These are phyloP conservation scores for Penicillium sp. DNA, from an alignment of 2,329 filamentous ascomycete genomes.

Conservation along the genomic window DNA sequence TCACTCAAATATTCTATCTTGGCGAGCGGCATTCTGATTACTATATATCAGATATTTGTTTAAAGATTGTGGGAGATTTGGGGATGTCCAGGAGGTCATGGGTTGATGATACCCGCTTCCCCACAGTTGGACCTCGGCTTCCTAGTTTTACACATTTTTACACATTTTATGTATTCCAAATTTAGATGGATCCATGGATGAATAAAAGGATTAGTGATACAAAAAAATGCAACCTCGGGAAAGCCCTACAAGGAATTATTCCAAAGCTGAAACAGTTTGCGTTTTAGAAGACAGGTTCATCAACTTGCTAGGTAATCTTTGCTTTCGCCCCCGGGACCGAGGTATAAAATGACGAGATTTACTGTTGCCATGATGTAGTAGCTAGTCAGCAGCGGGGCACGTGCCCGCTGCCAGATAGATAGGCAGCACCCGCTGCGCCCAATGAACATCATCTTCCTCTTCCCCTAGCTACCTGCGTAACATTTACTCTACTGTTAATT, in stretches of 20 bases:
- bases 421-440: too few species aligned
- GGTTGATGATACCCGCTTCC: constrained; percentile 13
- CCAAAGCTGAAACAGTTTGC: neutral
- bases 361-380: too few species aligned
- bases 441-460: too few species aligned
- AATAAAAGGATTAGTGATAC: neutral
- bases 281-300: too few species aligned
- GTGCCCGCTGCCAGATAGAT: too few species aligned
- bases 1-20: constrained; percentile 75
- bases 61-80: neutral
- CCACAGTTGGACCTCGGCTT: constrained; percentile 24
- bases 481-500: too few species aligned
- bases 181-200: neutral
- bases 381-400: too few species aligned
- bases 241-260: neutral
- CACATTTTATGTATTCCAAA: neutral
- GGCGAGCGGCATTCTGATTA: constrained; percentile 60
- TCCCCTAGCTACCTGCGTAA: too few species aligned
- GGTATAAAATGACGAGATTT: too few species aligned
- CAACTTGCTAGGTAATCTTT: too few species aligned
- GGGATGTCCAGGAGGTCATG: neutral
- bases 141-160: neutral
- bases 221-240: neutral
- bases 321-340: too few species aligned
- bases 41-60: neutral